Evolutionary conservation across 1,284 basidiomycete genomes (phyloP).

Genomic region (Cutaneotrichosporon cavernicola): DNA sequence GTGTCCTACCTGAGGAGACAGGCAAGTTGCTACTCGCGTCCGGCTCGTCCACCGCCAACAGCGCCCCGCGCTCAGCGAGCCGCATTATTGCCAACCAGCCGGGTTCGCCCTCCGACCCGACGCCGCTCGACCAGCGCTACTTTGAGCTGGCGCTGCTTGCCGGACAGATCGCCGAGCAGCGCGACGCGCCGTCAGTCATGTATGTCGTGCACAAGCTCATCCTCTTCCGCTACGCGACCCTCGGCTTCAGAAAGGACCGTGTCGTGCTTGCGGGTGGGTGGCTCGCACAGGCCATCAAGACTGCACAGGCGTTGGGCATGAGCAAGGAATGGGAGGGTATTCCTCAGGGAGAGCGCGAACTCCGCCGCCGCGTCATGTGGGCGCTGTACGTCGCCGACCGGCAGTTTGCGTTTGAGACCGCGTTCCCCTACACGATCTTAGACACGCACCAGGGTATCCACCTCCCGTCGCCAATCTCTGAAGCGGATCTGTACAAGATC

Average conservation of each 20-base stretch:
- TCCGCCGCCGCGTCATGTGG: conserved; percentile 47
- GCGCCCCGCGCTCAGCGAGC: conserved; percentile 26
- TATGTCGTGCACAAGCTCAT: conserved; percentile 46
- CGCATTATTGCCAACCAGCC: conserved; percentile 26
- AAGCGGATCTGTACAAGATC: conserved; percentile 42
- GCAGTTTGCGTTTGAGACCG: conserved; percentile 43
- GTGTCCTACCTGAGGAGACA: conserved; percentile 47
- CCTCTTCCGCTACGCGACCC: conserved; percentile 40
- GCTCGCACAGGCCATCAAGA: conserved; percentile 46
- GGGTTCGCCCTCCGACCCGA: conserved; percentile 31
- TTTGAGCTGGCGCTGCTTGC: conserved; percentile 43
- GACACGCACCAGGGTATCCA: conserved; percentile 46
- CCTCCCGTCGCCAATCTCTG: conserved; percentile 45
- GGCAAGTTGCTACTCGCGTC: conserved; percentile 43
- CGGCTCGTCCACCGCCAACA: conserved; percentile 18
- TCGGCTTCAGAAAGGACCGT: conserved; percentile 35
- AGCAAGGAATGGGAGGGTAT: conserved; percentile 48
- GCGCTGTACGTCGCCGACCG: conserved; percentile 46
- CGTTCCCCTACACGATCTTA: conserved; percentile 47
- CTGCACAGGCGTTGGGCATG: conserved; percentile 46
- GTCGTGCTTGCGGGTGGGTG: conserved; percentile 36
- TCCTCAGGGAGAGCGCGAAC: conserved; percentile 44
- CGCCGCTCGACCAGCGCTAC: conserved; percentile 47
- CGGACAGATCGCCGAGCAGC: conserved; percentile 40
- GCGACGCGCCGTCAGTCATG: conserved; percentile 44